These are phyloP conservation scores for Aspergillus nidulans DNA, from an alignment of 495 filamentous ascomycete species.

Conservation along the genomic window DNA sequence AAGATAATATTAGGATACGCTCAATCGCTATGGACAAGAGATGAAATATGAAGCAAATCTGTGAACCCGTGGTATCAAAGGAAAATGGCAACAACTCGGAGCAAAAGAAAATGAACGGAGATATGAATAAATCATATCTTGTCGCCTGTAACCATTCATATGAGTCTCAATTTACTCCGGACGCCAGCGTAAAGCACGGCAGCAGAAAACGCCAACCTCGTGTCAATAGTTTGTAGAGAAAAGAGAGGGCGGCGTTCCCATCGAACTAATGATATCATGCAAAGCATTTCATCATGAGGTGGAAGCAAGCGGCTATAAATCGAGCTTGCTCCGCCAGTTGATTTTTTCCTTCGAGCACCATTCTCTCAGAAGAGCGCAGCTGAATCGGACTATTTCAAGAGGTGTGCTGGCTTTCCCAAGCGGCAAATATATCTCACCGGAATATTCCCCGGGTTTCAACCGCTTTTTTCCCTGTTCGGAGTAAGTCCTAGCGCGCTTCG, in stretches of 20 bases:
- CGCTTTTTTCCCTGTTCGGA: conserved; percentile 33
- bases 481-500: conserved; percentile 32
- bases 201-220: not conserved
- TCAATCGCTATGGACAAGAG: conserved; percentile 3
- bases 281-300: not conserved
- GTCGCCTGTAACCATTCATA: conserved; percentile 2
- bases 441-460: conserved; percentile 38
- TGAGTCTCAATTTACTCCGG: not conserved
- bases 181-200: conserved; percentile 5
- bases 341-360: conserved; percentile 43
- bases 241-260: not conserved
- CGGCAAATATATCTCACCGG: conserved; percentile 40
- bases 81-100: not conserved
- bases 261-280: not conserved
- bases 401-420: conserved; percentile 36
- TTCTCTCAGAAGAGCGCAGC: conserved; percentile 40
- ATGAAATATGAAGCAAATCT: conserved; percentile 8
- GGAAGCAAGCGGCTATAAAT: conserved; percentile 14
- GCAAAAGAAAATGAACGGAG: conserved; percentile 1
- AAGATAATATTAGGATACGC: conserved; percentile 3
- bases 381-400: conserved; percentile 46
- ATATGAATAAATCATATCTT: conserved; percentile 6
- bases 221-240: not conserved
- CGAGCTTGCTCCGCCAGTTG: conserved; percentile 36
- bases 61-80: conserved; percentile 41